Base-by-base conservation (phyloP, 78 protist species). In the Dictyostelium brefeldianum region DNA sequence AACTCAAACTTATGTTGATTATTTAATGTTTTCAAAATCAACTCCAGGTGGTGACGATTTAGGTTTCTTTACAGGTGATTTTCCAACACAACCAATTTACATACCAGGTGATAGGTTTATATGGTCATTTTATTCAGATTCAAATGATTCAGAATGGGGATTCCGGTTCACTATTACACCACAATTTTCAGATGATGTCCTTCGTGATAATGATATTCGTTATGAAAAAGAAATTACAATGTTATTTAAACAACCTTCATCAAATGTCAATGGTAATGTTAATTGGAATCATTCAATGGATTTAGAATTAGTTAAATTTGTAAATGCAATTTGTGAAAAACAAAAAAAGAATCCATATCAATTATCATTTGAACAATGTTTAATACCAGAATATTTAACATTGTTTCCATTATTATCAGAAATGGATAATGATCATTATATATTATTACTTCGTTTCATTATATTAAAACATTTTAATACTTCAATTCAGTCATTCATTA, bases 111-210 rank as follows among this genome's bases (percentile, higher is more conserved):
- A 92, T 51, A 25, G 87, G 18, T 73, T 92, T 22, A 73, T 84
- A 69, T 92, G 96, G 96, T 83, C 91, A 57, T 92, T 92, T 48
- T 78, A 78, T 27, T 83, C 96, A 27, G 96, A 84, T 29, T 78
- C 92, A 11, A 57, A 62, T 31, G 96, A 80, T 18, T 41, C 83
- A 31, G 94, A 81, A 48, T 92, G 96, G 96, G 96, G 96, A 5
- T 92, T 92, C 4, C 25, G 84, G 18, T 92, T 90, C 74, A 83
- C 84, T 5, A 81, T 92, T n/a, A 62, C 84, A 5, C 85, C 96
- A 31, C 31, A 74, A 59, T 92, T 92, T 18, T 69, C 74, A n/a
- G 95, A 90, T 18, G 95, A 90, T 4, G 48, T 75, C 2, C 47
- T 56, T 8, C 18, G 41, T 27, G 90, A 81, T 47, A 47, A 85